Conservation (phyloP, 2,329 filamentous ascomycete species). For the Clonostachys sp. region DNA sequence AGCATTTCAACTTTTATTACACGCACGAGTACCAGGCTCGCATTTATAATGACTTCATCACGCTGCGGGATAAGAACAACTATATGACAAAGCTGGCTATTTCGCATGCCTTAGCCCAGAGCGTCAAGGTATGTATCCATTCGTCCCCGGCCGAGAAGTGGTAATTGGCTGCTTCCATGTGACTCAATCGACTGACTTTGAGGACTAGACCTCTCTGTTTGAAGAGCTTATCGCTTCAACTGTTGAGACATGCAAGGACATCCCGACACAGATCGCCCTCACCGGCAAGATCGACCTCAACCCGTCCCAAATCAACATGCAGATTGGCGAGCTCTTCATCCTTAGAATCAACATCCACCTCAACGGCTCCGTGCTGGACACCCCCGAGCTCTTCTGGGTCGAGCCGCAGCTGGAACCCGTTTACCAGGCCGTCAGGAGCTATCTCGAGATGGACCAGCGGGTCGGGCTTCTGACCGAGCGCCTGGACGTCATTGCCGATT, state of each 20-base stretch:
- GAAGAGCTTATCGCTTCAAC: conserved; percentile 93
- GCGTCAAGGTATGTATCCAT: conserved; percentile 66
- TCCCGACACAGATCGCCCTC: conserved; percentile 86
- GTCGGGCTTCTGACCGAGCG: conserved; percentile 86
- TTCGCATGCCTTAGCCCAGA: conserved; percentile 91
- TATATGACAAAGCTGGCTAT: conserved; percentile 99
- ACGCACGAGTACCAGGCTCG: conserved; percentile 95
- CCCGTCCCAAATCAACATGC: conserved; percentile 94
- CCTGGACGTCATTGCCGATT: conserved; percentile 83
- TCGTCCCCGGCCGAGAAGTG: not conserved
- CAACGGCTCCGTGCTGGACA: conserved; percentile 93
- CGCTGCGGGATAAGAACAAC: conserved; percentile 85
- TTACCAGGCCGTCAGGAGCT: conserved; percentile 91
- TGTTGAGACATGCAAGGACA: conserved; percentile 87
- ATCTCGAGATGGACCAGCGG: conserved; percentile 96
- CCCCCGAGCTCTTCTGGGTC: conserved; percentile 96
- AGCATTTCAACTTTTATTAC: conserved; percentile 99
- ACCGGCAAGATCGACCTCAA: conserved; percentile 90
- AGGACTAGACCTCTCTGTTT: conserved; percentile 75
- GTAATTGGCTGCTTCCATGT: not conserved
- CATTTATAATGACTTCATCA: conserved; percentile 99
- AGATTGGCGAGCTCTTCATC: conserved; percentile 97
- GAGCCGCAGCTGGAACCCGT: conserved; percentile 95
- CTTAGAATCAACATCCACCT: conserved; percentile 96
- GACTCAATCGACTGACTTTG: not conserved